phyloP scores from a whole-genome alignment of 2,329 filamentous ascomycete species.

The Falciphora oryzae region DNA sequence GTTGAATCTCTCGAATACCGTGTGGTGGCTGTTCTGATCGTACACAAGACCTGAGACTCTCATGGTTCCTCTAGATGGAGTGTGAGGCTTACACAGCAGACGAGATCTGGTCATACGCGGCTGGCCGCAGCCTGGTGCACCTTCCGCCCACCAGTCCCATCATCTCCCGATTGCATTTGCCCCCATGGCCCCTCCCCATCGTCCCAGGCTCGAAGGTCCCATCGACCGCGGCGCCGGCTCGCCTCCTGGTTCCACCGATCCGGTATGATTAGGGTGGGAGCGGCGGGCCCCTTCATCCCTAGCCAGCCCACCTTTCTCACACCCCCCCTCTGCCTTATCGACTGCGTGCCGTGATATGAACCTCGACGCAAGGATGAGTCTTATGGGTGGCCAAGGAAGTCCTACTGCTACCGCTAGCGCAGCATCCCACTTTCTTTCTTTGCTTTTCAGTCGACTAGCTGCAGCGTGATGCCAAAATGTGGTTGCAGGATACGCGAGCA shows the following conservation, averaged over 20 bases:
- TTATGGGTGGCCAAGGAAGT: background rate
- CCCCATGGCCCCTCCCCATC: background rate
- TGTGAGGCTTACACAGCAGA: constrained; percentile 2
- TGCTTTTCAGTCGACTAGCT: background rate
- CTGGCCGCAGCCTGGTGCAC: background rate
- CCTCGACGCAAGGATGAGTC: background rate
- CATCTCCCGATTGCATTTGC: background rate
- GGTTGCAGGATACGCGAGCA: background rate
- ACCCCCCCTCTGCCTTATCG: background rate
- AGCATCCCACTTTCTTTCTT: background rate
- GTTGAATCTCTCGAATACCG: background rate
- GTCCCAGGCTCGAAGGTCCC: background rate
- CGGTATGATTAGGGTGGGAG: background rate
- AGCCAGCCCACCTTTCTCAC: too few relatives aligned
- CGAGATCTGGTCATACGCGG: constrained; percentile 8
- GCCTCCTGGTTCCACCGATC: background rate
- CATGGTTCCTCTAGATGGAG: constrained; percentile 6
- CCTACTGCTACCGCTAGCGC: background rate
- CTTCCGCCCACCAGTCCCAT: background rate
- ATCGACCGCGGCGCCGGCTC: background rate
- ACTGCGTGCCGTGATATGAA: background rate
- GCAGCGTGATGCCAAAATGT: background rate
- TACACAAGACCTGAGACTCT: constrained; percentile 9
- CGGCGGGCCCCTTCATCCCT: too few relatives aligned
- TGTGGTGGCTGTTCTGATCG: constrained; percentile 8